A percentile compares a stretch with the other conserved stretches of the same genome.
These are phyloP conservation scores for Daldinia childiae DNA, from an alignment of 495 filamentous ascomycete genomes.

Conservation along the genomic window DNA sequence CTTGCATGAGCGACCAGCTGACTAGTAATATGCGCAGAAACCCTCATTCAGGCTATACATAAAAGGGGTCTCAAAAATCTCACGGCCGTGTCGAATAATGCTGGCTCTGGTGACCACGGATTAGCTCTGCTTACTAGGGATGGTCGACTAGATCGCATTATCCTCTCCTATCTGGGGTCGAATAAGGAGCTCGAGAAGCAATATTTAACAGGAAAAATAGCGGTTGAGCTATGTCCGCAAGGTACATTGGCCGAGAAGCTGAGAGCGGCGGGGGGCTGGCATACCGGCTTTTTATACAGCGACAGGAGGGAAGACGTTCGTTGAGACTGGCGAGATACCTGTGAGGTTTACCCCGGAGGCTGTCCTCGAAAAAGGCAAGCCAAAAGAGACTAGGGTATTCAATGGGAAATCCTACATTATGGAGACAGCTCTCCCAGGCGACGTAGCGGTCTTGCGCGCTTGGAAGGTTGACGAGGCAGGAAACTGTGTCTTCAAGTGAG, in stretches of 20 bases:
- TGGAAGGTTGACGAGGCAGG: slow-evolving; percentile 72
- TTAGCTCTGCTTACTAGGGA: slow-evolving; percentile 62
- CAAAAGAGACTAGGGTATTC: slow-evolving; percentile 68
- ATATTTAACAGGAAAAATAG: slow-evolving; percentile 68
- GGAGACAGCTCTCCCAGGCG: slow-evolving; percentile 70
- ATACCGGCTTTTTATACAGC: slow-evolving; percentile 75
- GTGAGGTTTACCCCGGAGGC: slow-evolving; percentile 61
- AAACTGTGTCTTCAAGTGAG: slow-evolving; percentile 68
- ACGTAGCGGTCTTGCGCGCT: slow-evolving; percentile 70
- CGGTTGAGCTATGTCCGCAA: slow-evolving; percentile 72
- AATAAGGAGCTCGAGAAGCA: slow-evolving; percentile 72
- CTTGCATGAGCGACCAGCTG: not conserved
- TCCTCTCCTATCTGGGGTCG: slow-evolving; percentile 68
- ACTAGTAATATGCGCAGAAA: slow-evolving; percentile 45
- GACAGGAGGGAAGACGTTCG: slow-evolving; percentile 67
- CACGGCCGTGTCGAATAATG: slow-evolving; percentile 74
- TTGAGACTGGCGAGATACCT: slow-evolving; percentile 70
- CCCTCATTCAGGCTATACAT: slow-evolving; percentile 61
- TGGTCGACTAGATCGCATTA: slow-evolving; percentile 67
- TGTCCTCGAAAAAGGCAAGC: slow-evolving; percentile 62
- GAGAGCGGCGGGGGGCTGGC: slow-evolving; percentile 70
- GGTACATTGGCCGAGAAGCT: slow-evolving; percentile 71
- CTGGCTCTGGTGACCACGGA: slow-evolving; percentile 64
- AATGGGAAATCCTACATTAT: slow-evolving; percentile 67
- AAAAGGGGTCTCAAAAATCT: slow-evolving; percentile 61